Evolutionary conservation across 2,329 filamentous ascomycete genomes (phyloP).

Genomic region (Exophiala calicioides): DNA sequence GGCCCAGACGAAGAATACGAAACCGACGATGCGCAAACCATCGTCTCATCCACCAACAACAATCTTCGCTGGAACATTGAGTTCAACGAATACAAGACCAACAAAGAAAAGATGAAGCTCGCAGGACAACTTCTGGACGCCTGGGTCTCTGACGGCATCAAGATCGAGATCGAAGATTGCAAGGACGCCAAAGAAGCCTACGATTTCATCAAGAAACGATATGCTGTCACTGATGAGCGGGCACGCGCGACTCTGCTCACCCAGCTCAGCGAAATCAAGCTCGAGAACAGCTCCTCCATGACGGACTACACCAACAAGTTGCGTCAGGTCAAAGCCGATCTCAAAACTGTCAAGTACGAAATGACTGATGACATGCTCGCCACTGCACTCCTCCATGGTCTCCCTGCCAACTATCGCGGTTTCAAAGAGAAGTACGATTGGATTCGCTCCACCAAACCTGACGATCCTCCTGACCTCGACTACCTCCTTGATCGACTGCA

Average conservation of each 20-base stretch:
- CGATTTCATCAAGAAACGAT: constrained; percentile 3
- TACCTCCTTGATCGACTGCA: constrained; percentile 3
- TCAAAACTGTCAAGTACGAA: constrained; percentile 2
- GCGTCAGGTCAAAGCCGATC: constrained; percentile 9
- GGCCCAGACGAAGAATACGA: too few species aligned
- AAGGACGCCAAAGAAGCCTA: not conserved
- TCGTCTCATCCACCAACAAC: too few species aligned
- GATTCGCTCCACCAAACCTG: not conserved
- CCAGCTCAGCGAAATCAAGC: not conserved
- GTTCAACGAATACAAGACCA: not conserved
- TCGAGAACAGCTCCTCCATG: constrained; percentile 1
- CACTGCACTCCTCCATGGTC: constrained; percentile 1
- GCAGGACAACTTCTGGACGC: not conserved
- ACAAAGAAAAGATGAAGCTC: not conserved
- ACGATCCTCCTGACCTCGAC: constrained; percentile 2
- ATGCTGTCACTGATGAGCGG: constrained; percentile 3
- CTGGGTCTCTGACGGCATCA: not conserved
- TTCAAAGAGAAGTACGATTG: constrained; percentile 9
- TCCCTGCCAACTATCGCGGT: not conserved
- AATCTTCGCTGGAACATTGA: not conserved
- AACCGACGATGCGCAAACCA: too few species aligned
- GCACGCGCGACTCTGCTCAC: not conserved
- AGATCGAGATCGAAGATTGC: constrained; percentile 3
- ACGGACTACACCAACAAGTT: constrained; percentile 5
- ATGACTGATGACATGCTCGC: not conserved